Percentiles rank a stretch among this genome's conserved stretches.
Conservation (phyloP, 2,329 filamentous ascomycete species). For the Geosmithia putterillii region DNA sequence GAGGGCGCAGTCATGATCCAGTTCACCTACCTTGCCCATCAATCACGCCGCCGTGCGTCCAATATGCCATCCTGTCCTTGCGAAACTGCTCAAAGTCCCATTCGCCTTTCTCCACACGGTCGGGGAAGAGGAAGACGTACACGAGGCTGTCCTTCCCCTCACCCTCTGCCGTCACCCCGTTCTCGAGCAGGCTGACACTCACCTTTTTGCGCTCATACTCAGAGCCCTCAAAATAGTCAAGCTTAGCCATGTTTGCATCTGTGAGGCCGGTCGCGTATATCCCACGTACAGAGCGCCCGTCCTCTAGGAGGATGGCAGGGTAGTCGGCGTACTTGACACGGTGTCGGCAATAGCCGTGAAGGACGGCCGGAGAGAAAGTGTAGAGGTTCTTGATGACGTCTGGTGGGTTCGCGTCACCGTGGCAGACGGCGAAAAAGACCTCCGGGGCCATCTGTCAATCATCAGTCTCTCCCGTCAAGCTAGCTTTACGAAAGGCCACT, state of each 20-base stretch:
- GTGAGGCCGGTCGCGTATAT: slow-evolving; percentile 70
- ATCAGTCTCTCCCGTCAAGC: not conserved
- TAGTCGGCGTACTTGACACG: slow-evolving; percentile 64
- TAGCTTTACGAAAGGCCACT: not conserved
- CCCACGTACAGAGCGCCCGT: slow-evolving; percentile 53
- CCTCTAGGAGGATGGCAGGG: slow-evolving; percentile 57
- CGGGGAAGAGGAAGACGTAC: slow-evolving; percentile 48
- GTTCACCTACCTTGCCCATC: slow-evolving; percentile 28
- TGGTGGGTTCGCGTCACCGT: slow-evolving; percentile 40
- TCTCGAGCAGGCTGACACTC: slow-evolving; percentile 37
- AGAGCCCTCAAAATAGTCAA: slow-evolving; percentile 73
- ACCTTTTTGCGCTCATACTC: slow-evolving; percentile 54
- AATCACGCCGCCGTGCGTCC: slow-evolving; percentile 37
- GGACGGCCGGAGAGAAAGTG: slow-evolving; percentile 59
- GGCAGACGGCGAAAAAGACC: slow-evolving; percentile 77
- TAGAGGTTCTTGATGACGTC: slow-evolving; percentile 41
- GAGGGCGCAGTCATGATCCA: not conserved
- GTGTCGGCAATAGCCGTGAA: slow-evolving; percentile 58
- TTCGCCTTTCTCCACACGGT: slow-evolving; percentile 54
- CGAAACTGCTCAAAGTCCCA: slow-evolving; percentile 87
- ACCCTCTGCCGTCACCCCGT: slow-evolving; percentile 14
- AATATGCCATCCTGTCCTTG: slow-evolving; percentile 51
- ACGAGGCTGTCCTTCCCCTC: slow-evolving; percentile 40
- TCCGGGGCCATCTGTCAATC: slow-evolving; percentile 59
- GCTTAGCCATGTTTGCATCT: slow-evolving; percentile 57